Conservation (phyloP, 129 eudicot species). For the Tanacetum coccineum region DNA sequence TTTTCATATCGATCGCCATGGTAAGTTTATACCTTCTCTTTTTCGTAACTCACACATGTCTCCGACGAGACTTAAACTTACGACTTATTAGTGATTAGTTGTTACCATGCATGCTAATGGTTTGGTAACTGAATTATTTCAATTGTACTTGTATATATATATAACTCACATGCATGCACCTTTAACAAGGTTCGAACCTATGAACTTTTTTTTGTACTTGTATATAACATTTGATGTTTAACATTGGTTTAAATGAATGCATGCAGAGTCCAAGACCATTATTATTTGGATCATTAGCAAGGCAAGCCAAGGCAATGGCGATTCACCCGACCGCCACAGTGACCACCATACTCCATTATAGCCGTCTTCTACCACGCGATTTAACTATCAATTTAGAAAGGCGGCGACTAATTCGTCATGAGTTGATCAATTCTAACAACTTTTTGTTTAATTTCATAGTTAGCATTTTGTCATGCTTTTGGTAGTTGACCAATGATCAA, state of each 20-base stretch:
- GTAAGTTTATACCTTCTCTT: neutral
- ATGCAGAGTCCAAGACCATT: constrained; percentile 30
- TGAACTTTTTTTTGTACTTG: too few relatives aligned
- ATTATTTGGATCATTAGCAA: constrained; percentile 32
- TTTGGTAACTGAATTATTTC: too few relatives aligned
- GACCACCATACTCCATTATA: constrained; percentile 46
- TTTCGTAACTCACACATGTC: too few relatives aligned
- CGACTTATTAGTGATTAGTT: too few relatives aligned
- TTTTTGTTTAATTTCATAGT: constrained; percentile 37
- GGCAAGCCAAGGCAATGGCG: constrained; percentile 29
- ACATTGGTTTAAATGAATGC: neutral
- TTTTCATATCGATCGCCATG: too few relatives aligned
- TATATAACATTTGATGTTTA: neutral
- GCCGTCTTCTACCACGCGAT: constrained; percentile 41
- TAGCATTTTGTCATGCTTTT: constrained; percentile 38
- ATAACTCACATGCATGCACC: too few relatives aligned
- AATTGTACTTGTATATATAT: too few relatives aligned
- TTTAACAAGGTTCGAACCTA: too few relatives aligned
- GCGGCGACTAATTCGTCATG: constrained; percentile 33
- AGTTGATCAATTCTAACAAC: constrained; percentile 26
- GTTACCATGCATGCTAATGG: too few relatives aligned
- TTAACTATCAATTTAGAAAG: constrained; percentile 21
- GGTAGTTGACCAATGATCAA: constrained; percentile 26
- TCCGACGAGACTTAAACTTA: too few relatives aligned
- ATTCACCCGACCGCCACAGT: constrained; percentile 39